Evolutionary conservation across 78 protist species (phyloP), one percentile per base, ranked within the genome.

Genomic region (Goniomonas avonlea): DNA sequence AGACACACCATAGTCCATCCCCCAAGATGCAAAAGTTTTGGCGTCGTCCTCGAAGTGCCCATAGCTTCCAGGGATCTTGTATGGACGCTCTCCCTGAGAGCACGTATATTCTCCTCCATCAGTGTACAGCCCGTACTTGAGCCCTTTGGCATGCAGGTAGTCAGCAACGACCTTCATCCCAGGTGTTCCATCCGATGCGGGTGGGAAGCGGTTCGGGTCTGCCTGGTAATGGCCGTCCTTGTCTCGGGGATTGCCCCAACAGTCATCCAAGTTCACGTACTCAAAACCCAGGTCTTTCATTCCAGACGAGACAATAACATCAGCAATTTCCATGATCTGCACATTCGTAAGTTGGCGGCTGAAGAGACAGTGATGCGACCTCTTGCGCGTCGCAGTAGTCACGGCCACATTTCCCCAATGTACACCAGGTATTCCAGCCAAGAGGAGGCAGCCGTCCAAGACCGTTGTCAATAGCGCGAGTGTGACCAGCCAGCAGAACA

Each of bases 201-300:
- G 13, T 15, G 84, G 84, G 65, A 80, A 80, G 39, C n/a, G 77
- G 15, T 5, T 13, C 5, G 83, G 77, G 31, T 70, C 83, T 2
- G 78, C 27, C 55, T n/a, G 63, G 11, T 71, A 13, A 15, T n/a
- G 17, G 20, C 73, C 76, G 2, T 69, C 32, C 20, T 43, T 55
- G 39, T 77, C 35, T 41, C 82, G 71, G 32, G 15, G 7, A 13
- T 50, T 39, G 23, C n/a, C 5, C 74, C 82, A 77, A 5, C 71
- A 58, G 69, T 61, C 82, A n/a, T 77, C 82, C 1, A 77, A 20
- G 59, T 58, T 58, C 37, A 77, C 58, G 37, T 77, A 77, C 74
- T 58, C 56, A 43, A 58, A 77, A 11, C 82, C 82, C 21, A 5
- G 35, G 5, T 77, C 48, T 0, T 11, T n/a, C 29, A 61, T 15